phyloP scores from a whole-genome alignment of 441 rosid genomes.

The Euphorbia celastroides region DNA sequence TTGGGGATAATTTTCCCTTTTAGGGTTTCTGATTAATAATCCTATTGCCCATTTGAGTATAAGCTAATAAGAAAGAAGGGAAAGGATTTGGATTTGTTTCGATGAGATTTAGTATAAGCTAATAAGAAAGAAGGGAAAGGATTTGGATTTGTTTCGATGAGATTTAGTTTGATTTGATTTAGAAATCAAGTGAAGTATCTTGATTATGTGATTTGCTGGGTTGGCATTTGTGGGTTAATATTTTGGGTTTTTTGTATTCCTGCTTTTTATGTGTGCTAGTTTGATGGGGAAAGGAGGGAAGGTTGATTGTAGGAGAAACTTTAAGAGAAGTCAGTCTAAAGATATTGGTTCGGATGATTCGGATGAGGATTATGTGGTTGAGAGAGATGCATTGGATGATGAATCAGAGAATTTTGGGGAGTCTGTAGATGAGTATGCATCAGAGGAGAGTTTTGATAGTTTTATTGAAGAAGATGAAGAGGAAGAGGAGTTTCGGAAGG shows the following conservation, averaged over 20 bases:
- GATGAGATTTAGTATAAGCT: slow-evolving; percentile 23
- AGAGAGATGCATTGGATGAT: slow-evolving; percentile 60
- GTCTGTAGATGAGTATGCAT: slow-evolving; percentile 48
- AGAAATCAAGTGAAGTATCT: slow-evolving; percentile 20
- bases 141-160: slow-evolving; percentile 22
- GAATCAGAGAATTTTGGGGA: slow-evolving; percentile 49
- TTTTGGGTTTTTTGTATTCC: slow-evolving; percentile 19
- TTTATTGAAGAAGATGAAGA: slow-evolving; percentile 24
- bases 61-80: slow-evolving; percentile 25
- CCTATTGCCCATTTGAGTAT: slow-evolving; percentile 30
- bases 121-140: slow-evolving; percentile 21
- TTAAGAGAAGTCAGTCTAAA: slow-evolving; percentile 43
- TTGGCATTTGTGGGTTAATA: slow-evolving; percentile 19
- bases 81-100: slow-evolving; percentile 22
- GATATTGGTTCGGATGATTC: slow-evolving; percentile 75
- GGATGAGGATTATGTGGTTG: slow-evolving; percentile 93
- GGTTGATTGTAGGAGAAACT: slow-evolving; percentile 41
- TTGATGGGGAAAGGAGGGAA: slow-evolving; percentile 86
- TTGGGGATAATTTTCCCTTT: neutral
- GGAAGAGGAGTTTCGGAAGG: slow-evolving; percentile 32
- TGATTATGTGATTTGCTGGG: slow-evolving; percentile 17
- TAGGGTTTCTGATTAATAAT: slow-evolving; percentile 18
- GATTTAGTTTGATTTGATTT: slow-evolving; percentile 19
- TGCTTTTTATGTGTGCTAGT: slow-evolving; percentile 22
- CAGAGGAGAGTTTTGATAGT: slow-evolving; percentile 46